Evolutionary conservation across 139 green algal genomes (phyloP).

Genomic region (Picochlorum sp.): DNA sequence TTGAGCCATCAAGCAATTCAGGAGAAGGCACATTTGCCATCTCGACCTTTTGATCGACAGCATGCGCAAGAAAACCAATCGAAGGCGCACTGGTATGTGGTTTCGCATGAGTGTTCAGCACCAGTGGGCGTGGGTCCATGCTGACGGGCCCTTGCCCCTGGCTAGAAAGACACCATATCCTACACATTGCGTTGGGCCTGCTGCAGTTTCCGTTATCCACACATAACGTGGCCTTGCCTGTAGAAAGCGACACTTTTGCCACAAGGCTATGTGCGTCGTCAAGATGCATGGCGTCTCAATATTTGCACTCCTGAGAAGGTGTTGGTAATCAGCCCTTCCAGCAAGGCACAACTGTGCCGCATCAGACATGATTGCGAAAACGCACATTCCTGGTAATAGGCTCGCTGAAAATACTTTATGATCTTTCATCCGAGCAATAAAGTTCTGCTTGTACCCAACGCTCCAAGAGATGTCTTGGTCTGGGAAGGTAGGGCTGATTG

Average conservation of each 20-base stretch:
- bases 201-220: neutral
- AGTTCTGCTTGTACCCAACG: slow-evolving; percentile 16
- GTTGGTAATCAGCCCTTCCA: too few relatives aligned
- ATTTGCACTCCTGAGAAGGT: neutral
- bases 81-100: neutral
- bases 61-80: neutral
- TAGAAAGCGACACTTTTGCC: neutral
- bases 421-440: slow-evolving; percentile 52
- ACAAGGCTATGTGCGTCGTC: neutral
- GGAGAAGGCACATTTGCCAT: neutral
- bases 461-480: neutral
- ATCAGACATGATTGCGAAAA: slow-evolving; percentile 2
- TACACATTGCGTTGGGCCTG: neutral
- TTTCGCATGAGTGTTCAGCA: neutral
- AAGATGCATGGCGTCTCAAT: neutral
- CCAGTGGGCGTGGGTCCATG: neutral
- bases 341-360: neutral
- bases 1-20: neutral
- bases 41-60: too few relatives aligned
- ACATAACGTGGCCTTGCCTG: neutral
- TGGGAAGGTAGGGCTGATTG: neutral
- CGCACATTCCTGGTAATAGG: slow-evolving; percentile 7
- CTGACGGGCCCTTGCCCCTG: neutral
- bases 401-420: slow-evolving; percentile 33
- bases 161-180: neutral